Conservation (phyloP, 257 asterid genomes). For the Eucommia ulmoides region DNA sequence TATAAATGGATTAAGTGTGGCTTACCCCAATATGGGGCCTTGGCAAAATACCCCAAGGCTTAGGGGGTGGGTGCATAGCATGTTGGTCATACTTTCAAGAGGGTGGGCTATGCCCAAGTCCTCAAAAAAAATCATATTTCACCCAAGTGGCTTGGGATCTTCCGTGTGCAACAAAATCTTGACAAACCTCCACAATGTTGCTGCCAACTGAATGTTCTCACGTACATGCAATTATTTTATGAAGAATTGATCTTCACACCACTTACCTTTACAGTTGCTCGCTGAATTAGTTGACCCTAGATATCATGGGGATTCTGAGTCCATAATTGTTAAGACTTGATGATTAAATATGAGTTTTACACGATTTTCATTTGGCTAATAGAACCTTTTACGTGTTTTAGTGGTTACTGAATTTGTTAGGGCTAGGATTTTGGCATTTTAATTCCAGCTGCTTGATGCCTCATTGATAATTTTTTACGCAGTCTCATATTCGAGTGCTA, state of each 20-base stretch:
- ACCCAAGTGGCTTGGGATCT: not conserved
- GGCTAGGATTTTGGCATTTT: not conserved
- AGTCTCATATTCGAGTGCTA: slow-evolving; percentile 79
- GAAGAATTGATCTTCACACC: too few species aligned
- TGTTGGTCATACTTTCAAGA: not conserved
- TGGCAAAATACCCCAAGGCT: slow-evolving; percentile 23
- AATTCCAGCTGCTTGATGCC: slow-evolving; percentile 9
- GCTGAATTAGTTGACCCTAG: too few species aligned
- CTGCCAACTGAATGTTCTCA: too few species aligned
- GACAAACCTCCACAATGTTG: not conserved
- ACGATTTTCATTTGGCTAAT: not conserved
- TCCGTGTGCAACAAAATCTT: not conserved
- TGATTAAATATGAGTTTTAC: not conserved
- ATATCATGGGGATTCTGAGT: too few species aligned
- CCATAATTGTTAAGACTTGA: not conserved
- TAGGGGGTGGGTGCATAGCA: not conserved
- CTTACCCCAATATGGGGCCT: too few species aligned
- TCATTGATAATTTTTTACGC: too few species aligned
- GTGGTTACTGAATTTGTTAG: not conserved
- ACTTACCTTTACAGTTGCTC: too few species aligned
- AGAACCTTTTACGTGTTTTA: not conserved
- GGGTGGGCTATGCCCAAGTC: not conserved
- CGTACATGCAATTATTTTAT: too few species aligned
- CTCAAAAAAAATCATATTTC: not conserved
- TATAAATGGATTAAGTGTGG: not conserved